A percentile compares a stretch with the other conserved stretches of the same genome.
These are phyloP conservation scores for Neonectria ditissima DNA, from an alignment of 2,329 filamentous ascomycete genomes.

Conservation along the genomic window DNA sequence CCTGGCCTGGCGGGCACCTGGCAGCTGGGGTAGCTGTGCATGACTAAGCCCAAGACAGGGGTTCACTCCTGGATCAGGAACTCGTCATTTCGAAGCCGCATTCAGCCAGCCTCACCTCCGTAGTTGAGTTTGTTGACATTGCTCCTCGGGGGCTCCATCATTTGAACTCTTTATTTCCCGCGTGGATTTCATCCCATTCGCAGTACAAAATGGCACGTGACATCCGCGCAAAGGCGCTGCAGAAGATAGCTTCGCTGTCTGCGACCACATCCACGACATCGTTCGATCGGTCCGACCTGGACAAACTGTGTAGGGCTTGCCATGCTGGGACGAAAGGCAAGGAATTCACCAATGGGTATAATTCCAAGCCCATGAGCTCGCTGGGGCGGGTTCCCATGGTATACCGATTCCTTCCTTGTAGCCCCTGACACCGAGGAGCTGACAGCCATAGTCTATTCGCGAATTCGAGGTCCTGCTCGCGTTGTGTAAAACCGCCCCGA, in stretches of 20 bases:
- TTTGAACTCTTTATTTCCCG: constrained; percentile 19
- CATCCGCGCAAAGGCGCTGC: constrained; percentile 71
- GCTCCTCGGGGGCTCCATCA: constrained; percentile 19
- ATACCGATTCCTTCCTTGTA: constrained; percentile 36
- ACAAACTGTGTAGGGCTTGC: constrained; percentile 70
- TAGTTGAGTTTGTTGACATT: constrained; percentile 36
- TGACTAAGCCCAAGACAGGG: constrained; percentile 55
- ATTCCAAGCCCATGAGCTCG: constrained; percentile 54
- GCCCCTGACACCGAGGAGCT: constrained; percentile 21
- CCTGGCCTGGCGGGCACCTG: constrained; percentile 28
- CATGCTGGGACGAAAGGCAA: constrained; percentile 59
- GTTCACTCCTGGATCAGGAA: constrained; percentile 37
- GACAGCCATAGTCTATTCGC: constrained; percentile 74
- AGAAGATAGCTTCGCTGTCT: constrained; percentile 74
- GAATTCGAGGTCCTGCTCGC: constrained; percentile 94
- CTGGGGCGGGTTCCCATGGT: constrained; percentile 72
- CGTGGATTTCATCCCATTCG: constrained; percentile 4
- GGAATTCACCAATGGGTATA: constrained; percentile 62
- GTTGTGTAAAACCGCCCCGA: constrained; percentile 88
- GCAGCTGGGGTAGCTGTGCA: constrained; percentile 50
- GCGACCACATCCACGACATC: constrained; percentile 64
- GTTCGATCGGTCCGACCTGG: constrained; percentile 73
- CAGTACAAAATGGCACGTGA: constrained; percentile 61
- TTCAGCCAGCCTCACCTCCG: constrained; percentile 18
- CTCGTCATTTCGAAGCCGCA: constrained; percentile 38